Evolutionary conservation across 495 filamentous ascomycete genomes (phyloP).

Genomic region (Extremus antarcticus): DNA sequence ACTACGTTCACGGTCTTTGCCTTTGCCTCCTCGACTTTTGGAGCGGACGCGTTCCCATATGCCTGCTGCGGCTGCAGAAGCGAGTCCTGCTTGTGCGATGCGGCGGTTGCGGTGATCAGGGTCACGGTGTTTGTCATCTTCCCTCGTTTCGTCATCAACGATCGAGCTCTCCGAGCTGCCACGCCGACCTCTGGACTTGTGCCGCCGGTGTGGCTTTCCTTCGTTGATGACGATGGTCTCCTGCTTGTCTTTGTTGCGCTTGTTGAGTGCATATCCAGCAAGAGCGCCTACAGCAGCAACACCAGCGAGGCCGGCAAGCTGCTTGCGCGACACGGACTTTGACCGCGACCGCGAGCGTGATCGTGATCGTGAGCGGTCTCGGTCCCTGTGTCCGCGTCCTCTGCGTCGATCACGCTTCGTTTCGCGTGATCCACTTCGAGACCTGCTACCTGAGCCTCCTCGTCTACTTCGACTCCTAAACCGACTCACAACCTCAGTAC

Average conservation of each 20-base stretch:
- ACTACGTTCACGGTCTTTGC: slow-evolving; percentile 40
- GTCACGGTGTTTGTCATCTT: slow-evolving; percentile 36
- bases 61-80: slow-evolving; percentile 66
- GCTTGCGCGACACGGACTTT: slow-evolving; percentile 23
- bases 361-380: slow-evolving; percentile 8
- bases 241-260: slow-evolving; percentile 45
- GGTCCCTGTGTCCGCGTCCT: slow-evolving; percentile 6
- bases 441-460: slow-evolving; percentile 21
- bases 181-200: slow-evolving; percentile 32
- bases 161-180: slow-evolving; percentile 43
- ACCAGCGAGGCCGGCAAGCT: slow-evolving; percentile 62
- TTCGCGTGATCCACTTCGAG: slow-evolving; percentile 16
- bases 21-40: slow-evolving; percentile 50
- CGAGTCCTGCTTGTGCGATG: slow-evolving; percentile 67
- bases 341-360: slow-evolving; percentile 44
- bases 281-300: slow-evolving; percentile 75
- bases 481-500: slow-evolving; percentile 66
- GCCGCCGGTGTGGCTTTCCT: slow-evolving; percentile 43
- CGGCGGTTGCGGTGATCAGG: slow-evolving; percentile 54
- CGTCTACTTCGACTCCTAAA: slow-evolving; percentile 47
- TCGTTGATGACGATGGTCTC: slow-evolving; percentile 45
- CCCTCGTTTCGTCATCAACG: slow-evolving; percentile 17
- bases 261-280: slow-evolving; percentile 59
- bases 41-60: slow-evolving; percentile 63
- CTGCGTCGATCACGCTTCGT: background rate